Percentiles rank a stretch among this genome's conserved stretches.
Conservation (phyloP, 2,329 filamentous ascomycete genomes). For the Pestalotiopsis sp. region DNA sequence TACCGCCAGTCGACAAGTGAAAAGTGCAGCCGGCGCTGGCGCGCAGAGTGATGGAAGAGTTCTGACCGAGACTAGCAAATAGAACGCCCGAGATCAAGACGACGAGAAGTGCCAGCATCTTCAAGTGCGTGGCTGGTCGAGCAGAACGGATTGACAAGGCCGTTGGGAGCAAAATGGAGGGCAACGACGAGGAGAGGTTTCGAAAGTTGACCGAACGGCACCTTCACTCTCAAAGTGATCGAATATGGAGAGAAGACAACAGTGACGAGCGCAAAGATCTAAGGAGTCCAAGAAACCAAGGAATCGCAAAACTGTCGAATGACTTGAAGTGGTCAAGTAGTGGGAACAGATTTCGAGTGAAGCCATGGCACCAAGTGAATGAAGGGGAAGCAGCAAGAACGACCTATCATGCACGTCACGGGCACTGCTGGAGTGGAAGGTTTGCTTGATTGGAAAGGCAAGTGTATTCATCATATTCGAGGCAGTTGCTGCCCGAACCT, state of each 20-base stretch:
- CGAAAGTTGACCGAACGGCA: background rate
- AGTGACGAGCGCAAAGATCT: background rate
- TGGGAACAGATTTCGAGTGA: background rate
- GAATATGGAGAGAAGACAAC: background rate
- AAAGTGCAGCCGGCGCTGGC: slow-evolving; percentile 55
- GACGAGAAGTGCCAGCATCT: slow-evolving; percentile 24
- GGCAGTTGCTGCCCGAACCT: background rate
- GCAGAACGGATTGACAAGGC: slow-evolving; percentile 11
- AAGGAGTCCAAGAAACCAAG: slow-evolving; percentile 10
- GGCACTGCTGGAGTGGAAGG: background rate
- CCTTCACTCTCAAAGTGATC: background rate
- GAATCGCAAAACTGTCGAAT: background rate
- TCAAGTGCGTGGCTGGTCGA: slow-evolving; percentile 18
- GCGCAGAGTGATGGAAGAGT: slow-evolving; percentile 37
- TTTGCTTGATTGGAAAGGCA: background rate
- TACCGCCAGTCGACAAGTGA: slow-evolving; percentile 50
- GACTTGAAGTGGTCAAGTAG: background rate
- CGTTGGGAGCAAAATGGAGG: slow-evolving; percentile 7
- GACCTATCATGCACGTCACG: background rate
- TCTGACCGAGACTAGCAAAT: slow-evolving; percentile 14
- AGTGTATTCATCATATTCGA: background rate
- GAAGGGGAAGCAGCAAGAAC: background rate
- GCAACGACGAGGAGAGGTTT: background rate
- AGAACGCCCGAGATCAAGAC: slow-evolving; percentile 19
- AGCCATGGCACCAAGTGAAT: background rate